phyloP scores from a whole-genome alignment of 73 alveolate genomes.

The Paramecium sexaurelia region DNA sequence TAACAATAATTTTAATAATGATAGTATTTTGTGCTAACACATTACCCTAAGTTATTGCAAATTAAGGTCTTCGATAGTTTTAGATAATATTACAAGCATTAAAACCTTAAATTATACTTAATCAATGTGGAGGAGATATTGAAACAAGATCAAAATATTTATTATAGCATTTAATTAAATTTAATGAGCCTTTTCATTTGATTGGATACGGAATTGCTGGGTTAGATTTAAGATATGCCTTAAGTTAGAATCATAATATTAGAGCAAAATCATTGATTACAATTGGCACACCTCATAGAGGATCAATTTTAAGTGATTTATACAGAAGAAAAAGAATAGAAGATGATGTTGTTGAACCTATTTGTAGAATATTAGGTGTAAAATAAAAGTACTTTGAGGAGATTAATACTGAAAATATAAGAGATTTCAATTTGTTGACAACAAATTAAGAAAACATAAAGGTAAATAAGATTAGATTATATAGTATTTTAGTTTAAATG shows the following conservation, averaged over 20 bases:
- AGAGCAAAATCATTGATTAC: background rate
- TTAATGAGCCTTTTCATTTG: background rate
- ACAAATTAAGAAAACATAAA: constrained; percentile 34
- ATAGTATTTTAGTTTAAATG: constrained; percentile 34
- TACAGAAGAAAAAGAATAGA: background rate
- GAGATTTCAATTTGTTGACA: constrained; percentile 43
- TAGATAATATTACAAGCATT: background rate
- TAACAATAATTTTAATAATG: background rate
- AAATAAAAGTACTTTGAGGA: background rate
- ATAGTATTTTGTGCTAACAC: constrained; percentile 21
- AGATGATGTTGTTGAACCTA: background rate
- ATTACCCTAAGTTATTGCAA: background rate
- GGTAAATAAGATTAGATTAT: background rate
- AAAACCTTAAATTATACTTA: background rate
- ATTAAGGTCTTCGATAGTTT: background rate
- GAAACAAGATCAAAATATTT: constrained; percentile 9
- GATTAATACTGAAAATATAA: background rate
- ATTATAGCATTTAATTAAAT: background rate
- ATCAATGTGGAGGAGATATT: constrained; percentile 9
- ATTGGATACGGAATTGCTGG: constrained; percentile 34
- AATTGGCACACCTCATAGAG: constrained; percentile 36
- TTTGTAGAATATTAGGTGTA: constrained; percentile 11
- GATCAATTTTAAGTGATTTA: background rate
- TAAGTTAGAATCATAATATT: background rate
- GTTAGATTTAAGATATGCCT: constrained; percentile 33